These are phyloP conservation scores for Musa troglodytarum DNA, from an alignment of 176 grass and related monocot species.

Conservation along the genomic window DNA sequence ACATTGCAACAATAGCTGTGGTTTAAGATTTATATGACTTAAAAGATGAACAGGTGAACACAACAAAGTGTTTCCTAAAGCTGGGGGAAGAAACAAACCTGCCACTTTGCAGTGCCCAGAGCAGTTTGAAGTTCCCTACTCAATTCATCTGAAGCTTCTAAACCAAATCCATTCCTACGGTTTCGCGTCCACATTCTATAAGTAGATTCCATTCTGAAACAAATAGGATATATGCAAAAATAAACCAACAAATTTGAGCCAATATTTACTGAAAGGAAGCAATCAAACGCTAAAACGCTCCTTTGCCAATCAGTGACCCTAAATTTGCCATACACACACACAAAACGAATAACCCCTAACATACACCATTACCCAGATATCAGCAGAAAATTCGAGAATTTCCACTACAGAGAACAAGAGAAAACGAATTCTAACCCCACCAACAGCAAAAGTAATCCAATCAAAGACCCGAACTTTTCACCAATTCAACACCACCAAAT, in stretches of 20 bases:
- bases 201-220: slow-evolving; percentile 78
- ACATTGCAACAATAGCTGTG: not conserved
- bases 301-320: not conserved
- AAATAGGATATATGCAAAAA: not conserved
- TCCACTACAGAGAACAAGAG: not conserved
- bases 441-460: not conserved
- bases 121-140: slow-evolving; percentile 57
- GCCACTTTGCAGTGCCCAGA: slow-evolving; percentile 93
- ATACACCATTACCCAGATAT: not conserved
- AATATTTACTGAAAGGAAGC: not conserved
- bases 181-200: slow-evolving; percentile 69
- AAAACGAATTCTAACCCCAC: not conserved
- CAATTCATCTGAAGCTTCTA: slow-evolving; percentile 39
- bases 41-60: slow-evolving; percentile 12
- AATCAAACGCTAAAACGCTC: not conserved
- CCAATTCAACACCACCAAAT: not conserved
- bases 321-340: no score
- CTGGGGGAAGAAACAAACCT: slow-evolving; percentile 32
- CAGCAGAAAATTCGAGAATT: not conserved
- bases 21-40: not conserved
- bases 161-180: slow-evolving; percentile 26
- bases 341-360: not conserved
- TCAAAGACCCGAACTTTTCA: slow-evolving; percentile 1
- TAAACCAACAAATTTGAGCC: slow-evolving; percentile 1
- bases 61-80: not conserved